These are phyloP conservation scores for Cyberlindnera mississippiensis DNA, from an alignment of 805 yeast species.

Conservation along the genomic window DNA sequence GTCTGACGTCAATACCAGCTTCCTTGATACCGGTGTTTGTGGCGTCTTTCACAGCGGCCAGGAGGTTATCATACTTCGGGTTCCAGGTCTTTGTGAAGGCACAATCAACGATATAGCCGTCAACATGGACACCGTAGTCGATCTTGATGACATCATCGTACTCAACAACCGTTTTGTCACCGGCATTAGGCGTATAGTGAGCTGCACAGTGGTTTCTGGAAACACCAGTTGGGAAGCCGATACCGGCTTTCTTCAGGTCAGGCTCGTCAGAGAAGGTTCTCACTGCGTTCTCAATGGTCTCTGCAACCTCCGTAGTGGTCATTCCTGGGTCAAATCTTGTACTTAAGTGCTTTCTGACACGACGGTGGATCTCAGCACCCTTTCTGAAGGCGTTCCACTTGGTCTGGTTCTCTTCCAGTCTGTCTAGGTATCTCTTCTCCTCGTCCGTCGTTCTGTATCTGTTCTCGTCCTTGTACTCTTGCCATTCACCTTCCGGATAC, in stretches of 20 bases:
- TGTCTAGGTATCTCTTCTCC: slow-evolving; percentile 76
- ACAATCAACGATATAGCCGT: slow-evolving; percentile 90
- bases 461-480: slow-evolving; percentile 65
- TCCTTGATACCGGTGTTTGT: slow-evolving; percentile 90
- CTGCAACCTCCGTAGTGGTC: slow-evolving; percentile 87
- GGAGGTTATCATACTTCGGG: slow-evolving; percentile 71
- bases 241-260: slow-evolving; percentile 71
- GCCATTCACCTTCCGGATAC: slow-evolving; percentile 87
- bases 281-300: slow-evolving; percentile 80
- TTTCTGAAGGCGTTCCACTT: slow-evolving; percentile 88
- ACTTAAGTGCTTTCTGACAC: slow-evolving; percentile 80
- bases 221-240: slow-evolving; percentile 98
- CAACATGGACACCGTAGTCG: slow-evolving; percentile 94
- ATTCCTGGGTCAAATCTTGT: slow-evolving; percentile 82
- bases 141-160: slow-evolving; percentile 95
- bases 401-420: slow-evolving; percentile 41
- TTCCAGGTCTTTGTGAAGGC: slow-evolving; percentile 92
- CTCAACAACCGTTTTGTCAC: slow-evolving; percentile 75
- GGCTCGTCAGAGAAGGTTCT: slow-evolving; percentile 63
- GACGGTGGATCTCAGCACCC: slow-evolving; percentile 93
- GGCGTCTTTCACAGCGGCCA: slow-evolving; percentile 87
- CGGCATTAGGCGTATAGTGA: slow-evolving; percentile 95
- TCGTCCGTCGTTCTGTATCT: slow-evolving; percentile 77
- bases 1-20: slow-evolving; percentile 93
- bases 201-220: slow-evolving; percentile 94